Percentiles rank a stretch among this genome's conserved stretches.
These are phyloP conservation scores for Taphrina wiesneri DNA, from an alignment of 1,139 yeast genomes.

Conservation along the genomic window DNA sequence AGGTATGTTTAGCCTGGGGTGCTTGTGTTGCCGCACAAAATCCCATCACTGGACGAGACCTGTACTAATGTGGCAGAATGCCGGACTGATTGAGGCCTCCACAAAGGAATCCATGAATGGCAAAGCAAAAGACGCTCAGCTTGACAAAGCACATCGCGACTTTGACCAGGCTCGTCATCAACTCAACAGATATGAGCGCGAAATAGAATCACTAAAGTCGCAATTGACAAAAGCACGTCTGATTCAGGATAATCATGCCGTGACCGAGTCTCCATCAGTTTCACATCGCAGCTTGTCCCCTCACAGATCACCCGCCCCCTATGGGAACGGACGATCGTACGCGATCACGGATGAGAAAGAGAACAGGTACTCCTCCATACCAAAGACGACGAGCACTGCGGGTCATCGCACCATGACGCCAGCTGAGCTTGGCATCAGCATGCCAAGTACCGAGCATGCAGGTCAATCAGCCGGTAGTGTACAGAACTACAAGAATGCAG, in stretches of 20 bases:
- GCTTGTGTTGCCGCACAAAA: neutral
- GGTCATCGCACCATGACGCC: constrained; percentile 2
- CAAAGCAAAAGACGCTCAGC: constrained; percentile 68
- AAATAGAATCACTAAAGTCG: constrained; percentile 47
- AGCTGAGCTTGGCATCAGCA: constrained; percentile 34
- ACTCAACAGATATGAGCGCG: constrained; percentile 56
- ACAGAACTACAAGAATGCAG: constrained; percentile 75
- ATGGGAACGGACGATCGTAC: constrained; percentile 3
- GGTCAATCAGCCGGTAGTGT: neutral
- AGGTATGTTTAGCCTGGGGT: neutral
- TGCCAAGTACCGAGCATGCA: neutral
- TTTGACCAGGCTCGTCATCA: constrained; percentile 57
- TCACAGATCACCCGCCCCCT: neutral
- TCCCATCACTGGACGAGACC: neutral
- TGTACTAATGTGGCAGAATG: constrained; percentile 38
- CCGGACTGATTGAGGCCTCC: constrained; percentile 54
- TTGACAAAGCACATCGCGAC: constrained; percentile 61
- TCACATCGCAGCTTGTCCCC: constrained; percentile 3
- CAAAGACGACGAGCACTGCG: constrained; percentile 4
- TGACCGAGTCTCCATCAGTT: constrained; percentile 20
- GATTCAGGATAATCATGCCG: constrained; percentile 22
- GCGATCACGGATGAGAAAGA: constrained; percentile 37
- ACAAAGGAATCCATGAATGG: constrained; percentile 56
- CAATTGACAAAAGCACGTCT: constrained; percentile 25
- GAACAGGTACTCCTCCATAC: constrained; percentile 30